Percentiles rank a stretch among this genome's conserved stretches.
Evolutionary conservation across 306 rosid genomes (phyloP).

Genomic region (Lathyrus tuberosus): DNA sequence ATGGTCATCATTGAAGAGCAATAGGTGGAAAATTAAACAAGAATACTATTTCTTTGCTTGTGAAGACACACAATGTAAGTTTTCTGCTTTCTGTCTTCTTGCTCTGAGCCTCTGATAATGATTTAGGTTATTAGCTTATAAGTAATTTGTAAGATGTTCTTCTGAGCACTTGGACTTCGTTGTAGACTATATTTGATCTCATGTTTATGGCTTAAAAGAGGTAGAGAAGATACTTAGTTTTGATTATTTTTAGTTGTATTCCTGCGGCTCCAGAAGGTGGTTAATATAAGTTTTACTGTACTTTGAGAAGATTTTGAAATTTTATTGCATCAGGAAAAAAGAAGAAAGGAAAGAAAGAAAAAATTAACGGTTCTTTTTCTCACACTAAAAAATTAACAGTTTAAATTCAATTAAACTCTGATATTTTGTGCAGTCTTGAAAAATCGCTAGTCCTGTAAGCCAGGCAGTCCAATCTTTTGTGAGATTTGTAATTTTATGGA

Average conservation of each 20-base stretch:
- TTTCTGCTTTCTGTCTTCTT: slow-evolving; percentile 33
- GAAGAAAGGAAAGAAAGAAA: background rate
- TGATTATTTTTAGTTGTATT: slow-evolving; percentile 22
- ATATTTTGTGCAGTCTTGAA: slow-evolving; percentile 8
- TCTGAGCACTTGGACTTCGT: slow-evolving; percentile 9
- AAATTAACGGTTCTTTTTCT: background rate
- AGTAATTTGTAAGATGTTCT: slow-evolving; percentile 25
- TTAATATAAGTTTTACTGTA: slow-evolving; percentile 4
- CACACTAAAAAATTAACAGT: background rate
- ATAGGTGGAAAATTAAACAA: slow-evolving; percentile 90
- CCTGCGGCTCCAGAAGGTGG: slow-evolving; percentile 27
- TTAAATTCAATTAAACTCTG: slow-evolving; percentile 29
- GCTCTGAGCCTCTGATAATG: slow-evolving; percentile 18
- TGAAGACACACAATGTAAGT: slow-evolving; percentile 77
- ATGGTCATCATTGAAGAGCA: slow-evolving; percentile 67
- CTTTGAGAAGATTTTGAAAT: slow-evolving; percentile 11
- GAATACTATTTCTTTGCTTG: slow-evolving; percentile 86
- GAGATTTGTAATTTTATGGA: slow-evolving; percentile 29
- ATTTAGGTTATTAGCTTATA: slow-evolving; percentile 27
- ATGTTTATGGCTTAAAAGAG: slow-evolving; percentile 14
- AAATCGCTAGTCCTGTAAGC: slow-evolving; percentile 29
- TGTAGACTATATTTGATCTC: slow-evolving; percentile 18
- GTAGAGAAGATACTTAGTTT: slow-evolving; percentile 27
- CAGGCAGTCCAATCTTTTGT: background rate
- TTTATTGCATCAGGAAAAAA: slow-evolving; percentile 1